A percentile compares a stretch with the other conserved stretches of the same genome.
These are phyloP conservation scores for Coelastrella sp. DNA, from an alignment of 139 green algal species.

Conservation along the genomic window DNA sequence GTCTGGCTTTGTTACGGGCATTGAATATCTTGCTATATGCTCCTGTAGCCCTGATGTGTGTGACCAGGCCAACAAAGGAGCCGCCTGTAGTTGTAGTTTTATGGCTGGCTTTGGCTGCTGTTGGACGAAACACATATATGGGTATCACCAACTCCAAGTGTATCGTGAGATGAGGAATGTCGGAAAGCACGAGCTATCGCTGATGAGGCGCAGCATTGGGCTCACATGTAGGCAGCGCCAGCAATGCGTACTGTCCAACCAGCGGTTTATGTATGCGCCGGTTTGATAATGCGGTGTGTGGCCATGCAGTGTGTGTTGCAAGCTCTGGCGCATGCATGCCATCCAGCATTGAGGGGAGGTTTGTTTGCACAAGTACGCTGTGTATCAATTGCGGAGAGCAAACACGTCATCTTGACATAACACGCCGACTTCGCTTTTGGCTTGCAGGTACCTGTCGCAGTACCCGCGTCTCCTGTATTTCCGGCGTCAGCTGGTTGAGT, in stretches of 20 bases:
- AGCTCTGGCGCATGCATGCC: too few relatives aligned
- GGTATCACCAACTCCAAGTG: too few relatives aligned
- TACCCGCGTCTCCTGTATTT: slow-evolving; percentile 50
- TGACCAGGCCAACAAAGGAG: neutral
- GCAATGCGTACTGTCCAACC: too few relatives aligned
- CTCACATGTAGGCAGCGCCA: slow-evolving; percentile 25
- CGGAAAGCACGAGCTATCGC: slow-evolving; percentile 23
- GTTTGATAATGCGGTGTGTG: neutral
- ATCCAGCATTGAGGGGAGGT: too few relatives aligned
- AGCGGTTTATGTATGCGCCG: neutral
- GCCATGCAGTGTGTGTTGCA: neutral
- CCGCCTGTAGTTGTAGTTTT: too few relatives aligned
- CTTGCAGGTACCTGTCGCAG: slow-evolving; percentile 37
- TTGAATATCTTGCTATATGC: neutral
- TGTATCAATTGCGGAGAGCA: too few relatives aligned
- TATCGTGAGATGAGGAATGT: neutral
- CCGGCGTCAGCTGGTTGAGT: slow-evolving; percentile 31
- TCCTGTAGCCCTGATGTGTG: neutral
- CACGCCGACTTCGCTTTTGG: neutral
- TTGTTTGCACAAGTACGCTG: too few relatives aligned
- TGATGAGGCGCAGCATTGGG: slow-evolving; percentile 38
- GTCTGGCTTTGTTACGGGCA: too few relatives aligned
- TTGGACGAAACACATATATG: too few relatives aligned
- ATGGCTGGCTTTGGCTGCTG: too few relatives aligned
- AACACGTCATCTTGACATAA: too few relatives aligned